Base-by-base conservation (phyloP, 2,329 filamentous ascomycete genomes). In the Colletotrichum destructivum region DNA sequence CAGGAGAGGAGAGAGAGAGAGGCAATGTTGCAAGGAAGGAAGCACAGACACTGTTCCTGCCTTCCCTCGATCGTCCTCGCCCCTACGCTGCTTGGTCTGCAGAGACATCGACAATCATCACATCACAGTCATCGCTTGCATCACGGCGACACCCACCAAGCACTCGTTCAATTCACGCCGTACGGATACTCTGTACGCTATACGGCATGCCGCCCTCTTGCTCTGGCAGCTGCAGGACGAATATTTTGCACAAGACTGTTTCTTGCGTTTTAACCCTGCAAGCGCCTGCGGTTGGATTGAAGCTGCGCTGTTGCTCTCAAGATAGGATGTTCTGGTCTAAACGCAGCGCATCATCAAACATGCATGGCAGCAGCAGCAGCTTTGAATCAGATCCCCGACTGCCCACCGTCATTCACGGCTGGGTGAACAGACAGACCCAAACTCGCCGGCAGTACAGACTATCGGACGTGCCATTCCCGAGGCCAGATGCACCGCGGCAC, bases 221-320 rank as follows among this genome's bases (percentile, higher is more conserved):
- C 2, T 60, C 31, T 38, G n/a, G 44, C 44, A 46, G 44, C 44
- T 46, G 18, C 16, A n/a, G 16, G 31, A 35, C 31, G 8, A 35
- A 35, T 0, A 9, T 8, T 35, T 35, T 35, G 31, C 26, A 38
- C 54, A 56, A 5, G 26, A 38, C 35, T 47, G 44, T 49, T 42
- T 47, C 44, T 61, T 47, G 63, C 56, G 62, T 35, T 67, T 56
- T 23, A 49, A 70, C 56, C 26, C 31, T 8, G 26, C 55, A 61
- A 21, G 26, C 55, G 31, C 31, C 46, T 31, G 21, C 23, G 13
- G 21, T 26, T 51, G 3, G 40, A 26, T n/a, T 35, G 38, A n/a
- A 23, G 18, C 18, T 18, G 26, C 23, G 21, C 21, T 52, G 57
- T 23, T 47, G 31, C 40, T 6, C 40, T 59, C n/a, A 5, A 15